phyloP scores from a whole-genome alignment of 306 rosid genomes.

The Cucurbita ficifolia region DNA sequence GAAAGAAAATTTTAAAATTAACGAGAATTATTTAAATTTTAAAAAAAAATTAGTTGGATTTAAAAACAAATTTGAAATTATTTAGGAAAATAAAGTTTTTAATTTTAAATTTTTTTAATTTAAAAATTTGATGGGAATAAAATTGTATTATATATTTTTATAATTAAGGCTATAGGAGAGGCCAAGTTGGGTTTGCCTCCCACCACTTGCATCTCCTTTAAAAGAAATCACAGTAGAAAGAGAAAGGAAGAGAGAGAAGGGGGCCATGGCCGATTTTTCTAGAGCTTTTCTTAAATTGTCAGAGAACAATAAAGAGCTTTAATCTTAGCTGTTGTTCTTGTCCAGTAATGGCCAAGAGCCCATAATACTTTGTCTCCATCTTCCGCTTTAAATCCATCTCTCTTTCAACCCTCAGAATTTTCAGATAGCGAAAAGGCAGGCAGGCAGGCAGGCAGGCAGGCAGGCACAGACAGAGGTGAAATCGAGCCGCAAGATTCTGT shows the following conservation, averaged over 20 bases:
- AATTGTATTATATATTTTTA: too few species aligned
- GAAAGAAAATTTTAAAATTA: too few species aligned
- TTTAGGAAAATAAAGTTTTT: too few species aligned
- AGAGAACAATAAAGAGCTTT: constrained; percentile 13
- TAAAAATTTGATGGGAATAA: too few species aligned
- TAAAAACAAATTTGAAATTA: too few species aligned
- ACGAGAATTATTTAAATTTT: too few species aligned
- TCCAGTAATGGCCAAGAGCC: constrained; percentile 34
- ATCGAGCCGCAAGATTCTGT: neutral
- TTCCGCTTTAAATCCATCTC: neutral
- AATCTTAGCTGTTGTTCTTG: constrained; percentile 27
- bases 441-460: too few species aligned
- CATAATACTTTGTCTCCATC: constrained; percentile 38
- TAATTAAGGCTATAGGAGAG: neutral
- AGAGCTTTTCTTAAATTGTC: constrained; percentile 14
- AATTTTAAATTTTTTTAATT: too few species aligned
- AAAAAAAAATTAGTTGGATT: too few species aligned
- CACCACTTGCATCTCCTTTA: neutral
- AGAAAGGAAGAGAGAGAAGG: neutral
- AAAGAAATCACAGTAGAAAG: neutral
- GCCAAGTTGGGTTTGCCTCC: neutral
- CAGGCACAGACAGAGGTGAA: neutral
- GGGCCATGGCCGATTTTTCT: constrained; percentile 4
- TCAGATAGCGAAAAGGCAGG: too few species aligned
- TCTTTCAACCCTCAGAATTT: neutral